Conservation (phyloP, 345 rosid species). For the Atalantia buxifolia region DNA sequence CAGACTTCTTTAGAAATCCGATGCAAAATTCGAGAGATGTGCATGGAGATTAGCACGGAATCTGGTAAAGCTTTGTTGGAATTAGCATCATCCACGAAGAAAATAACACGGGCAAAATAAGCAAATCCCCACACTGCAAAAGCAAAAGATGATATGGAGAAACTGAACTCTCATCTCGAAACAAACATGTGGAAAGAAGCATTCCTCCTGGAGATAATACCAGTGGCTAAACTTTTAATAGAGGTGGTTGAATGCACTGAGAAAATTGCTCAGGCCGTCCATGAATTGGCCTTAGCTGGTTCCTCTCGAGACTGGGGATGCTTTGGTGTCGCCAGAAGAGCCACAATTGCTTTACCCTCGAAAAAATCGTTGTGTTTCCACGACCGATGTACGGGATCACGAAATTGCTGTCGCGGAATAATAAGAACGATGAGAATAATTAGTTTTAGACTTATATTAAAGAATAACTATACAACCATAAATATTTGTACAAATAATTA, state of each 20-base stretch:
- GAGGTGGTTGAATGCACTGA: slow-evolving; percentile 31
- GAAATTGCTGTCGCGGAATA: background rate
- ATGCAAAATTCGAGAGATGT: slow-evolving; percentile 21
- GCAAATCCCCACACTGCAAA: slow-evolving; percentile 11
- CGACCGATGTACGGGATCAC: background rate
- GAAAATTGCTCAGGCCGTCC: slow-evolving; percentile 25
- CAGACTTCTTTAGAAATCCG: slow-evolving; percentile 24
- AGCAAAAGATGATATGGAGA: slow-evolving; percentile 22
- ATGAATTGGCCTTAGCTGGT: slow-evolving; percentile 31
- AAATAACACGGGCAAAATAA: slow-evolving; percentile 19
- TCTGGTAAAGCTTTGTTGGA: slow-evolving; percentile 39
- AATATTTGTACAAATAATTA: too few species aligned
- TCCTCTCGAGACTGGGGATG: slow-evolving; percentile 12
- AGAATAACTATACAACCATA: too few species aligned
- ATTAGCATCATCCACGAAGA: slow-evolving; percentile 19
- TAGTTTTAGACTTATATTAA: too few species aligned
- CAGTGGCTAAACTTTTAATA: slow-evolving; percentile 17
- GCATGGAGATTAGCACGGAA: slow-evolving; percentile 25
- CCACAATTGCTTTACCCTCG: background rate
- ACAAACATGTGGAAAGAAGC: slow-evolving; percentile 16
- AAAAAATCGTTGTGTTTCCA: background rate
- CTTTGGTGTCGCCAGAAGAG: background rate
- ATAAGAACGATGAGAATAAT: too few species aligned
- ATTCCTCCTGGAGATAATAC: slow-evolving; percentile 4
- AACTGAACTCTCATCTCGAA: slow-evolving; percentile 19